Conservation (phyloP, 192 early-diverging fungal genomes). For the Linnemannia schmuckeri region DNA sequence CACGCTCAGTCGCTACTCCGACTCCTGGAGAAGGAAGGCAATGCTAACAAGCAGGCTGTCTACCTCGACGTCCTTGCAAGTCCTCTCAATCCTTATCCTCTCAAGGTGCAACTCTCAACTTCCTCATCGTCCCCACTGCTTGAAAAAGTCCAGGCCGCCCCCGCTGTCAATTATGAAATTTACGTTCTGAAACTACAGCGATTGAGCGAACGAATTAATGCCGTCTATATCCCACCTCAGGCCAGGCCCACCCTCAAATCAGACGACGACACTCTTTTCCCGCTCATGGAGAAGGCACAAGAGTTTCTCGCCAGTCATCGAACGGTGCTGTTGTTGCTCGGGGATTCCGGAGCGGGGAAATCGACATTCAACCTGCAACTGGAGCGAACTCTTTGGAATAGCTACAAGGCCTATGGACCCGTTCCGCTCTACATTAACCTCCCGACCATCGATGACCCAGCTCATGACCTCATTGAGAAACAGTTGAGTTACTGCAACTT, state of each 20-base stretch:
- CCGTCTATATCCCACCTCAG: not conserved
- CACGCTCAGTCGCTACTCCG: not conserved
- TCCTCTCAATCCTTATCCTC: too few species aligned
- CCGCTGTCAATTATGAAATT: not conserved
- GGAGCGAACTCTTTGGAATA: not conserved
- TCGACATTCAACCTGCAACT: not conserved
- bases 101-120: too few species aligned
- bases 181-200: not conserved
- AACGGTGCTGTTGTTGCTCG: conserved; percentile 11
- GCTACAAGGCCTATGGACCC: not conserved
- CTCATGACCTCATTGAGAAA: too few species aligned
- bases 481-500: too few species aligned
- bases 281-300: not conserved
- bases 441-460: not conserved
- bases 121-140: too few species aligned
- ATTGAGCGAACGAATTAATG: not conserved
- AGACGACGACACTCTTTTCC: not conserved
- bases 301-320: conserved; percentile 11
- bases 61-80: too few species aligned
- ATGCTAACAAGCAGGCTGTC: not conserved
- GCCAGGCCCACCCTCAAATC: not conserved
- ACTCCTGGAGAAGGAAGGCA: not conserved
- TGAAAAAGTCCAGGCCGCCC: not conserved
- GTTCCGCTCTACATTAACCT: not conserved
- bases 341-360: conserved; percentile 4